Percentiles rank a stretch among this genome's conserved stretches.
Conservation (phyloP, 1,139 yeast genomes). For the Saccharomyces hybrid region DNA sequence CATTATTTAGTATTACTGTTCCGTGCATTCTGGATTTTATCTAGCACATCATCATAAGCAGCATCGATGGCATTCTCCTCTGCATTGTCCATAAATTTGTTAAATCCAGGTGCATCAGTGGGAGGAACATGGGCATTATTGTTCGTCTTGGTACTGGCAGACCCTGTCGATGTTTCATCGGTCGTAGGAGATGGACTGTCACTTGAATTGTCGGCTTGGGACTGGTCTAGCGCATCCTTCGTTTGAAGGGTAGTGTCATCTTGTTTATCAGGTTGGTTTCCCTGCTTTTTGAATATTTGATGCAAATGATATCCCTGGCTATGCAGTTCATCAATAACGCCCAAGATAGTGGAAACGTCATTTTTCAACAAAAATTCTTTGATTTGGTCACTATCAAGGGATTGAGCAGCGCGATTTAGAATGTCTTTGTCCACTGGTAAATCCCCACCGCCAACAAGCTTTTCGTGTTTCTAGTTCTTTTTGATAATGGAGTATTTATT, state of each 20-base stretch:
- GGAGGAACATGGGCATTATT: constrained; percentile 4
- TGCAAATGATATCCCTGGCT: constrained; percentile 46
- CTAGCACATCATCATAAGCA: constrained; percentile 47
- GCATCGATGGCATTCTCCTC: constrained; percentile 36
- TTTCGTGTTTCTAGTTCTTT: constrained; percentile 8
- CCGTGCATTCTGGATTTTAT: constrained; percentile 36
- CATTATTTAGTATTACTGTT: constrained; percentile 17
- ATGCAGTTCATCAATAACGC: constrained; percentile 44
- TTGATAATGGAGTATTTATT: constrained; percentile 9
- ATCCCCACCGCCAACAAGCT: neutral
- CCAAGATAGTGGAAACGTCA: constrained; percentile 48
- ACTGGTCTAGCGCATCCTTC: neutral
- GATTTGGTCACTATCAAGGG: constrained; percentile 47
- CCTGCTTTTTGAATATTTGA: constrained; percentile 41
- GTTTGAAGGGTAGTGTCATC: neutral
- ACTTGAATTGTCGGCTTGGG: neutral
- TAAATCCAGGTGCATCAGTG: constrained; percentile 8
- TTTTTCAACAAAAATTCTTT: constrained; percentile 43
- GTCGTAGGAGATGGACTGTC: neutral
- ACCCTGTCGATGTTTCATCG: neutral
- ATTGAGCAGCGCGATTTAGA: constrained; percentile 22
- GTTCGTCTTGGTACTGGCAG: neutral
- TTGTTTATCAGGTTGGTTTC: neutral
- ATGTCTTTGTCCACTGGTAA: constrained; percentile 14
- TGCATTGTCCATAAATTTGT: constrained; percentile 12